Percentiles rank a stretch among this genome's conserved stretches.
Evolutionary conservation across 179 eudicot species (phyloP).

Genomic region (Spergularia azorica): DNA sequence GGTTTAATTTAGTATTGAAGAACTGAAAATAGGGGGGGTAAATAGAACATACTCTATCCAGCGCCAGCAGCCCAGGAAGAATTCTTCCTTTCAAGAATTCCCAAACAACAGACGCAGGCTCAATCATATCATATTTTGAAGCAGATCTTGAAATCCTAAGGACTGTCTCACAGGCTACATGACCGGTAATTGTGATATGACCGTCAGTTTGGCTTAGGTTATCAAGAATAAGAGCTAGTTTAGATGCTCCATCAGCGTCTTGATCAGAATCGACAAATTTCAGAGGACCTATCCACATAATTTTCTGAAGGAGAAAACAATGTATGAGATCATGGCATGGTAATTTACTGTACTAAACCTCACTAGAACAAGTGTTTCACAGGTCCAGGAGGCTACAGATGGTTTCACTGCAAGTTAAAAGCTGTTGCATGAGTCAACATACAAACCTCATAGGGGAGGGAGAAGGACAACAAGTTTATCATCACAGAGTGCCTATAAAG

Average conservation of each 20-base stretch:
- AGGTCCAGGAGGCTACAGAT: not conserved
- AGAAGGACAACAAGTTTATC: too few species aligned
- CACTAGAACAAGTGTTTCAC: not conserved
- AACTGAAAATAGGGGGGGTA: not conserved
- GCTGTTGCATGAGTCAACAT: not conserved
- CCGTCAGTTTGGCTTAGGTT: conserved; percentile 45
- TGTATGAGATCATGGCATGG: not conserved
- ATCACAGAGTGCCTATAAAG: too few species aligned
- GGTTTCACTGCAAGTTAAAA: not conserved
- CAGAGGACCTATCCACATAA: conserved; percentile 75
- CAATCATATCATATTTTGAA: conserved; percentile 42
- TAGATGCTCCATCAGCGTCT: conserved; percentile 40
- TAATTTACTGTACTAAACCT: not conserved
- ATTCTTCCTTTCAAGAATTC: conserved; percentile 72
- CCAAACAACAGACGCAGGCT: conserved; percentile 72
- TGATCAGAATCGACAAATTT: conserved; percentile 42
- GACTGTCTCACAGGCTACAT: conserved; percentile 45
- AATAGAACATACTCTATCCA: conserved; percentile 65
- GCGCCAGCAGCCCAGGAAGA: conserved; percentile 82
- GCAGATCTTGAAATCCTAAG: conserved; percentile 31
- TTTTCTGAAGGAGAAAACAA: conserved; percentile 48
- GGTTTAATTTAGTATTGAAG: not conserved
- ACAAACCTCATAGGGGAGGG: too few species aligned
- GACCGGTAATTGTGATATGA: conserved; percentile 62
- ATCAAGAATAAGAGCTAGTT: conserved; percentile 54